Base-by-base conservation (phyloP, 495 filamentous ascomycete species). In the Aspergillus sclerotiicarbonarius region DNA sequence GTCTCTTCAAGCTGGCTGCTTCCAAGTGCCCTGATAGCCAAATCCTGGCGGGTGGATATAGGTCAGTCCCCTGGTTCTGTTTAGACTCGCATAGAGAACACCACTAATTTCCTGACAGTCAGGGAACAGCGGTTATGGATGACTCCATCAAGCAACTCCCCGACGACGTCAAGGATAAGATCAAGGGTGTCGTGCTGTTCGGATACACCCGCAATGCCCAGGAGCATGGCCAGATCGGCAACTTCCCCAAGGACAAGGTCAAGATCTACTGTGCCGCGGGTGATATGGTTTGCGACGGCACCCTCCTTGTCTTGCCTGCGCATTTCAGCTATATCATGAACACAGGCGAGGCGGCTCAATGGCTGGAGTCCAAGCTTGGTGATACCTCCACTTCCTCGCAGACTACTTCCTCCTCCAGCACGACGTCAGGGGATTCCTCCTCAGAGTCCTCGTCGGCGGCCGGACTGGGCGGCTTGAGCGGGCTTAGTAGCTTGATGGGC, bases 141-240 rank as follows among this genome's bases (percentile, higher is more conserved):
- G 73, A 69, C 47, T 74, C 81, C 1, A 71, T 83, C 53, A 67
- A 76, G 46, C 54, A 66, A 12, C 71, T 79, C 6, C 64, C 68
- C 12, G 64, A 71, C 2, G 58, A 65, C 30, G 72, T 82, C 37
- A 68, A 74, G 56, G 65, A 75, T 49, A 73, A 76, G 63, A 78
- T 85, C 59, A 78, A 75, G 46, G 80, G 78, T 29, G 81, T 81
- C 10, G 76, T 82, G n/a, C 73, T 80, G 0, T 85, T 78, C 45
- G 82, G 83, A 4, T 80, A 84, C 61, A 84, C 82, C 41, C 77
- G 82, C 58, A 84, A 84, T 65, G 62, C 71, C 35, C 80, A 82
- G 63, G 73, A 84, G 54, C 60, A 65, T 21, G 75, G 78, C 1
- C 64, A 68, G 16, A 75, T 84, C 49, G 70, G 74, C 21, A 74